Evolutionary conservation across 495 filamentous ascomycete genomes (phyloP).

Genomic region (Neurospora sp.): DNA sequence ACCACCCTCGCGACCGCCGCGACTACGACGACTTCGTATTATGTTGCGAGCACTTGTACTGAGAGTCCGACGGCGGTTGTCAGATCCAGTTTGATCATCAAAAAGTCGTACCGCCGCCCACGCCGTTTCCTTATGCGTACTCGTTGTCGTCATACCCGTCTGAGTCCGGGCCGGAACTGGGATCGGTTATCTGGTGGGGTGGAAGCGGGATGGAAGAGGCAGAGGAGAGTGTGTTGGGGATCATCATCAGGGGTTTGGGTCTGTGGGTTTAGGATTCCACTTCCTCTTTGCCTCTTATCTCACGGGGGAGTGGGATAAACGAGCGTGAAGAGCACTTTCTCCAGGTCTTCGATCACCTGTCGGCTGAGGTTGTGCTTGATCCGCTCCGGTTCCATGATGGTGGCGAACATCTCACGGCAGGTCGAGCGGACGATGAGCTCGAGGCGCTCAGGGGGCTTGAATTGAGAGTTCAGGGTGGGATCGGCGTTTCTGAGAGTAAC

Average conservation of each 20-base stretch:
- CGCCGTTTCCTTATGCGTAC: too few species aligned
- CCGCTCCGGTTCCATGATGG: not conserved
- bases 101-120: too few species aligned
- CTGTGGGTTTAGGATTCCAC: not conserved
- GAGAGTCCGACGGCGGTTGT: too few species aligned
- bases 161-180: not conserved
- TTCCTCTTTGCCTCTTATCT: not conserved
- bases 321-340: constrained; percentile 15
- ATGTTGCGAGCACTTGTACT: too few species aligned
- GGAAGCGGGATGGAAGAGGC: not conserved
- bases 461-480: not conserved
- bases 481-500: not conserved
- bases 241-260: not conserved
- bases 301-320: constrained; percentile 14
- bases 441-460: not conserved
- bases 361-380: not conserved
- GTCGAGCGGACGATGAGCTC: not conserved
- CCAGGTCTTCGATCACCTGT: constrained; percentile 3
- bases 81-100: too few species aligned
- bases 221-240: not conserved
- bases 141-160: too few species aligned
- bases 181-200: not conserved
- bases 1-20: too few species aligned
- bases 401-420: not conserved
- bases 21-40: too few species aligned